Conservation (phyloP, 352 stramenopile genomes). For the Globisporangium orthogonon region DNA sequence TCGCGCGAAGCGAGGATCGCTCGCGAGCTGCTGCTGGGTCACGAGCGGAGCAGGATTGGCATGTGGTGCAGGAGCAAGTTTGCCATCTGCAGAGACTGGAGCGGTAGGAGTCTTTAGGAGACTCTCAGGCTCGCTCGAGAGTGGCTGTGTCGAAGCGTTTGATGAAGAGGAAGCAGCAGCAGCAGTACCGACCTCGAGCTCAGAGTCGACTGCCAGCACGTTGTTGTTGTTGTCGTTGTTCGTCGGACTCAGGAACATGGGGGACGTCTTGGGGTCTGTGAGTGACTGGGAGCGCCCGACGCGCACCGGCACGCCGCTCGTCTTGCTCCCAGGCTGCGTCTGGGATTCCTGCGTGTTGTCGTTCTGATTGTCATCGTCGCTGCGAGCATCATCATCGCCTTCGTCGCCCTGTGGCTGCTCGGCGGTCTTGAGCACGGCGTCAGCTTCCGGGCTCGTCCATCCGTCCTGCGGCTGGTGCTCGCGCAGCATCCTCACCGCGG, state of each 20-base stretch:
- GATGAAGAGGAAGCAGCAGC: background rate
- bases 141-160: background rate
- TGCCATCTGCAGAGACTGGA: too few species aligned
- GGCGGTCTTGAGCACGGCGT: constrained; percentile 5
- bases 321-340: background rate
- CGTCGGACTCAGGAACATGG: constrained; percentile 20
- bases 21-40: background rate
- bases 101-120: background rate
- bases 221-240: constrained; percentile 12
- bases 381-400: background rate
- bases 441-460: constrained; percentile 3
- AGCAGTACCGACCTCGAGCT: background rate
- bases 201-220: background rate
- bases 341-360: background rate
- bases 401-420: constrained; percentile 6
- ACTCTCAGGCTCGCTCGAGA: background rate
- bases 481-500: background rate
- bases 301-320: constrained; percentile 14
- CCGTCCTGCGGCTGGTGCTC: background rate
- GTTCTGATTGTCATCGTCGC: background rate
- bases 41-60: background rate
- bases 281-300: constrained; percentile 39
- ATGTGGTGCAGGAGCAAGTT: background rate
- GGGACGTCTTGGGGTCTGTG: constrained; percentile 23
- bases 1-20: constrained; percentile 9